Percentiles rank a stretch among this genome's conserved stretches.
phyloP scores from a whole-genome alignment of 1,284 basidiomycete species.

The Neolentinus lepideus region DNA sequence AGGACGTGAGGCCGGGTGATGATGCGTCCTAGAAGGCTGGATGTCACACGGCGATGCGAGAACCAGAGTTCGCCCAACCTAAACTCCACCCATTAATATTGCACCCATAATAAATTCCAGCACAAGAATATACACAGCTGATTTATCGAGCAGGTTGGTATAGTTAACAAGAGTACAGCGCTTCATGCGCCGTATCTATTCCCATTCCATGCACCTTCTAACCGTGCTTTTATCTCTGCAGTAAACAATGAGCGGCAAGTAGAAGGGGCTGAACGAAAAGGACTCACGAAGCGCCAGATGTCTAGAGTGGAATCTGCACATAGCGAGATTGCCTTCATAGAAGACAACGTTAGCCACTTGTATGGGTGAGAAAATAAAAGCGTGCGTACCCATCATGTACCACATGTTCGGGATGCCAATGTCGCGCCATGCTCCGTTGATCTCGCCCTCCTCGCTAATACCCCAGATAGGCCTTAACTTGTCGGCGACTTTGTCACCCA shows the following conservation, averaged over 20 bases:
- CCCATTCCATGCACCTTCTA: too few relatives aligned
- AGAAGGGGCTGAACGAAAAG: not conserved
- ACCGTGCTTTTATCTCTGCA: too few relatives aligned
- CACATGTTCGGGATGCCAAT: conserved; percentile 45
- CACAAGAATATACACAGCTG: too few relatives aligned
- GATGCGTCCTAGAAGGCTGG: too few relatives aligned
- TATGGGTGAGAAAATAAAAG: not conserved
- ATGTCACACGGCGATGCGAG: too few relatives aligned
- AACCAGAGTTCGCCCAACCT: too few relatives aligned
- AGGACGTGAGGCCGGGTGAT: too few relatives aligned
- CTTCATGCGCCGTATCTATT: too few relatives aligned
- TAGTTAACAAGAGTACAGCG: conserved; percentile 9
- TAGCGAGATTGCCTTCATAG: conserved; percentile 40
- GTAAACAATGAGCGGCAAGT: too few relatives aligned
- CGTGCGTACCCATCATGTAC: conserved; percentile 44
- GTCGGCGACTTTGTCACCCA: conserved; percentile 40
- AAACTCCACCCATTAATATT: too few relatives aligned
- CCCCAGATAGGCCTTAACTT: conserved; percentile 49
- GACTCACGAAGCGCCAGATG: conserved; percentile 51
- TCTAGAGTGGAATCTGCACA: conserved; percentile 49
- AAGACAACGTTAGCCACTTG: not conserved
- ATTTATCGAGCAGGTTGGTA: too few relatives aligned
- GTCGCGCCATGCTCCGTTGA: conserved; percentile 41
- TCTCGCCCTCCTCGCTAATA: conserved; percentile 49
- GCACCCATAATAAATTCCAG: too few relatives aligned